These are phyloP conservation scores for Lentinus tigrinus DNA, from an alignment of 768 basidiomycete genomes.

Conservation along the genomic window DNA sequence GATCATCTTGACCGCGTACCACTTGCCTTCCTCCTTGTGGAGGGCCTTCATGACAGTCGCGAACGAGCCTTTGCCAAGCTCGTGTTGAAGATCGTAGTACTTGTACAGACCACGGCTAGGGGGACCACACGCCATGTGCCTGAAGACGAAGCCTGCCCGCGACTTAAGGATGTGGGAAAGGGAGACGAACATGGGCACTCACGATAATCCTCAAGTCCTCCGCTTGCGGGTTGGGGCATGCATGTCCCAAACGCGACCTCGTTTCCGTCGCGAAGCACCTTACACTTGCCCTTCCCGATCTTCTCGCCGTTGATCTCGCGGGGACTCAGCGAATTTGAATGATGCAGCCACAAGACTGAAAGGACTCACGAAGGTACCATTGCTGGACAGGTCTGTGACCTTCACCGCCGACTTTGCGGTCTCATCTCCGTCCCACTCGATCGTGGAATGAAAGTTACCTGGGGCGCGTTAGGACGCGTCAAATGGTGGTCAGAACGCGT, in stretches of 20 bases:
- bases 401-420: constrained; percentile 40
- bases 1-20: constrained; percentile 90
- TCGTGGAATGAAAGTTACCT: constrained; percentile 56
- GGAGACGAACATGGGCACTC: constrained; percentile 28
- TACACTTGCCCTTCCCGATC: constrained; percentile 54
- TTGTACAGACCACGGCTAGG: constrained; percentile 57
- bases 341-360: not conserved
- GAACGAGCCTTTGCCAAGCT: constrained; percentile 89
- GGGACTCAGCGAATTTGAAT: not conserved
- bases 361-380: constrained; percentile 29
- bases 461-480: constrained; percentile 12
- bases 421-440: constrained; percentile 59
- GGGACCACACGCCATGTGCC: constrained; percentile 54
- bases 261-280: constrained; percentile 73
- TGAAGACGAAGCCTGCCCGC: constrained; percentile 65
- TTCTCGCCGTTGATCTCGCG: constrained; percentile 64
- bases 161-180: not conserved
- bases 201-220: constrained; percentile 71
- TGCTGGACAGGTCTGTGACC: constrained; percentile 61
- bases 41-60: constrained; percentile 88
- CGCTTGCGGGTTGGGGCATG: constrained; percentile 42
- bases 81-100: constrained; percentile 61
- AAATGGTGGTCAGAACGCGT: no score
- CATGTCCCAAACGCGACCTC: constrained; percentile 83
- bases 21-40: constrained; percentile 63